Evolutionary conservation across 2,329 filamentous ascomycete species (phyloP), one percentile per base, ranked within the genome.

Genomic region (Trematosphaeria pertusa): DNA sequence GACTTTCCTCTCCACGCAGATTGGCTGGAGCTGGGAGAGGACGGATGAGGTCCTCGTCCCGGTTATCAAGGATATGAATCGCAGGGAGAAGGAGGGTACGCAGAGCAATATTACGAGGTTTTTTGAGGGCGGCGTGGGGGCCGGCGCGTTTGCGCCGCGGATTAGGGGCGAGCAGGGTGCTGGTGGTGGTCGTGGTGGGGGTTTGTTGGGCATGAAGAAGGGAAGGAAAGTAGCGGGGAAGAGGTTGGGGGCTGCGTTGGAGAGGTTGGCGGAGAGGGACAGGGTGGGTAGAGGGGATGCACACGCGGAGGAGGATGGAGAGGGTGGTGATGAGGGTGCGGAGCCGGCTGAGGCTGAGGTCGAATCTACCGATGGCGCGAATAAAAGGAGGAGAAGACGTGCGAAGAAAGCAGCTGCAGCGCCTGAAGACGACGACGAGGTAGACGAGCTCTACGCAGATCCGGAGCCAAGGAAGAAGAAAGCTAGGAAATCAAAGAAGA

Each of bases 41-140:
- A 97, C 93, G 0, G 94, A 99, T 64, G 94, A 99, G 71, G 89
- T 99, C 2, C 82, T 99, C 1, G 90, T 99, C 1, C 94, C 94
- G 0, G 95, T 99, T 1, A 94, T 99, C 54, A 82, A 87, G 46
- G 94, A 99, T 64, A 96, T 99, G 89, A 97, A 97, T 68, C 83
- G 85, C 3, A 81, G 94, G 30, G 88, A 90, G 56, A 80, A 85
- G 20, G 94, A 97, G 74, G 94, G 94, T 5, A 97, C 93, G 14
- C 94, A 99, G 77, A 87, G 86, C 48, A 99, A 99, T 60, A 96
- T 99, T 56, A 99, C 94, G n/a, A 81, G 86, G 18, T 99, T 87
- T 71, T 97, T 97, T 69, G 83, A 85, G 10, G 93, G 93, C 0
- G 74, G 77, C 4, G 86, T 91, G 0, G 89, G 89, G 0, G 81